These are phyloP conservation scores for Ophiostoma australiae DNA, from an alignment of 2,329 filamentous ascomycete genomes.

Conservation along the genomic window DNA sequence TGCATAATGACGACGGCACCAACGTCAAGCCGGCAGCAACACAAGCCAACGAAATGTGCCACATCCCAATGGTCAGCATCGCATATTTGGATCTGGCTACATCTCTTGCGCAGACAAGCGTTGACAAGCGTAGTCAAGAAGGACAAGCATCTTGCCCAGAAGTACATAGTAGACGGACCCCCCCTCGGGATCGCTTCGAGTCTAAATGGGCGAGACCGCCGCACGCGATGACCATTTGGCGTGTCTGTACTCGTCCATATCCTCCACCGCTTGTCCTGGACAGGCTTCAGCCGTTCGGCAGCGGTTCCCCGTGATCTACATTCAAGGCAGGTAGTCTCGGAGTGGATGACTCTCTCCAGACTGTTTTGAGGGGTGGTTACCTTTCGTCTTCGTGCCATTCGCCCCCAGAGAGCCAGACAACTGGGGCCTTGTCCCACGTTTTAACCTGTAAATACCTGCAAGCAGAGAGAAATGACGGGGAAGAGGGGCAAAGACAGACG, in stretches of 20 bases:
- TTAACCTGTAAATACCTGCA: neutral
- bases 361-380: neutral
- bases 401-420: neutral
- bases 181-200: neutral
- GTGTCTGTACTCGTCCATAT: neutral
- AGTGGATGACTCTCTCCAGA: neutral
- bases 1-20: neutral
- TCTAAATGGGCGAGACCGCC: neutral
- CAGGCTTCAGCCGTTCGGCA: neutral
- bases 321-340: neutral
- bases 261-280: neutral
- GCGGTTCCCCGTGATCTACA: slow-evolving; percentile 2
- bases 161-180: neutral
- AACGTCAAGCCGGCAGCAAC: neutral
- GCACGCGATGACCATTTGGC: neutral
- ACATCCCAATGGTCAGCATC: neutral
- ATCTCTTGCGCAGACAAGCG: neutral
- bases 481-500: neutral
- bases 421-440: neutral
- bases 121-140: neutral
- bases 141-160: neutral
- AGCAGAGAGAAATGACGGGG: neutral
- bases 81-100: neutral
- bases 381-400: neutral
- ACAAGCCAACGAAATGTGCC: neutral